Conservation (phyloP, 2,329 filamentous ascomycete species). For the Neoascochyta sp. region DNA sequence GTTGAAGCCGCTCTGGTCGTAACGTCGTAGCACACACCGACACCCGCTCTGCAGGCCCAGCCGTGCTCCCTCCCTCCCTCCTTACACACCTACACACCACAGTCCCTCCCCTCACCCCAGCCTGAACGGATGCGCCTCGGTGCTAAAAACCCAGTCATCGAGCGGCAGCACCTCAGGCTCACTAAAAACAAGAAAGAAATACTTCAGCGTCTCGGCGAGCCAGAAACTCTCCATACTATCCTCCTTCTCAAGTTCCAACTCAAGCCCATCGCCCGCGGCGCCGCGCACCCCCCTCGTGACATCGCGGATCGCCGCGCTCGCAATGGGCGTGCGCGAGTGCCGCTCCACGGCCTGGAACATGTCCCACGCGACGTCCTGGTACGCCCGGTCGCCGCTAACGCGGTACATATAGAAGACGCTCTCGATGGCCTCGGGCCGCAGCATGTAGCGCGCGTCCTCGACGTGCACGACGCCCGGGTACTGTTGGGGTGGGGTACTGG, state of each 20-base stretch:
- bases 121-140: constrained; percentile 40
- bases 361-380: constrained; percentile 65
- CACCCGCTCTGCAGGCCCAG: no score
- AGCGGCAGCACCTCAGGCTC: constrained; percentile 55
- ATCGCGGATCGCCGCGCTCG: constrained; percentile 61
- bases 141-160: constrained; percentile 60
- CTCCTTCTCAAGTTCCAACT: constrained; percentile 37
- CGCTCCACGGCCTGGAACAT: constrained; percentile 65
- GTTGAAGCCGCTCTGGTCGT: no score
- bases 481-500: constrained; percentile 4
- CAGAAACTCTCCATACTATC: constrained; percentile 72
- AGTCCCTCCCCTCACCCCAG: no score
- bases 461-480: constrained; percentile 53
- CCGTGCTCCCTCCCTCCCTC: no score
- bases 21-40: no score
- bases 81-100: constrained; percentile 1
- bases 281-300: constrained; percentile 10
- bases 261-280: constrained; percentile 2
- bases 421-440: constrained; percentile 71
- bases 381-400: constrained; percentile 61
- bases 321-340: constrained; percentile 59
- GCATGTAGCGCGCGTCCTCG: constrained; percentile 56
- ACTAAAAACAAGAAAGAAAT: constrained; percentile 60
- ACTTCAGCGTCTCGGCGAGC: constrained; percentile 64
- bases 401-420: constrained; percentile 72